These are phyloP conservation scores for Lobulomyces angularis DNA, from an alignment of 192 early-diverging fungal genomes.

Conservation along the genomic window DNA sequence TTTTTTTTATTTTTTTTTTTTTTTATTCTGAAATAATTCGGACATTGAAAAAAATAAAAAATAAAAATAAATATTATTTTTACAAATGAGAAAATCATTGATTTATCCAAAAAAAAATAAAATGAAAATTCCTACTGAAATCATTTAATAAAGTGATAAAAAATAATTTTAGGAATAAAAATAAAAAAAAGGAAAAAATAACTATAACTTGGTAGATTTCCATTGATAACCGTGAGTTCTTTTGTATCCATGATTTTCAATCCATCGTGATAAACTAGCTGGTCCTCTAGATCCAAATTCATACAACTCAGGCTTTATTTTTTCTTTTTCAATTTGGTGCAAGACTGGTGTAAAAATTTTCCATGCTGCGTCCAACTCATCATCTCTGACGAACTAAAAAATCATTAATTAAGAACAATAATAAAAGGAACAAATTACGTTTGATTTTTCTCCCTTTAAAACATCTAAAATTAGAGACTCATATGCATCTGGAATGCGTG, in stretches of 20 bases:
- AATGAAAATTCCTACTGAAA: too few species aligned
- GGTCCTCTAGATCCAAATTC: slow-evolving; percentile 78
- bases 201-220: too few species aligned
- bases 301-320: slow-evolving; percentile 60
- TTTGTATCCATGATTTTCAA: slow-evolving; percentile 40
- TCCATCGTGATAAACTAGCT: slow-evolving; percentile 59
- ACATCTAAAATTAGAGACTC: slow-evolving; percentile 90
- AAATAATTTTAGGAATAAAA: too few species aligned
- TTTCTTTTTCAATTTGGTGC: slow-evolving; percentile 65
- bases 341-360: slow-evolving; percentile 93
- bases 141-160: too few species aligned
- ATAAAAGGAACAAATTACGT: slow-evolving; percentile 69
- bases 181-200: too few species aligned
- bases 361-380: slow-evolving; percentile 93
- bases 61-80: too few species aligned
- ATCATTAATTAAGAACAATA: slow-evolving; percentile 1
- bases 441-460: slow-evolving; percentile 82
- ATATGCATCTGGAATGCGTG: slow-evolving; percentile 95
- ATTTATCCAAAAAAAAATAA: too few species aligned
- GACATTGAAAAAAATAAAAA: too few species aligned
- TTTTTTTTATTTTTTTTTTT: too few species aligned
- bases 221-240: slow-evolving; percentile 24
- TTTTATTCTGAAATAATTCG: too few species aligned
- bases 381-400: too few species aligned
- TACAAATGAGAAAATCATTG: too few species aligned